These are phyloP conservation scores for Cyclotella baltica DNA, from an alignment of 108 stramenopile species.

Conservation along the genomic window DNA sequence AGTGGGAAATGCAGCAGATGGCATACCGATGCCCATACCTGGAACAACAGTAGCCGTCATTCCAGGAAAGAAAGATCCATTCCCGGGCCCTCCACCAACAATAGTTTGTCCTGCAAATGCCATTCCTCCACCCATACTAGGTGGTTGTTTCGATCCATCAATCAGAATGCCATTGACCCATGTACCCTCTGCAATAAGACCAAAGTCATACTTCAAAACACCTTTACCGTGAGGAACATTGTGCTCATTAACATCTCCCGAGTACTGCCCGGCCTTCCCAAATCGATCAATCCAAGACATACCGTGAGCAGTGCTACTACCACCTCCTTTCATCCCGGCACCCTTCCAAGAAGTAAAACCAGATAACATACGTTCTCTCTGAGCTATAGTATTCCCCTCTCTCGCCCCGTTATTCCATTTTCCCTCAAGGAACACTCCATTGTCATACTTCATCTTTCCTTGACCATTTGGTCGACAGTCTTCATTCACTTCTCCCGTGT, in stretches of 20 bases:
- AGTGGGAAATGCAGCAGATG: background rate
- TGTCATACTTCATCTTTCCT: slow-evolving; percentile 32
- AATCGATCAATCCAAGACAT: slow-evolving; percentile 24
- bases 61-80: background rate
- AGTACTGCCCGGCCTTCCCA: slow-evolving; percentile 12
- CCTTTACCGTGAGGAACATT: slow-evolving; percentile 24
- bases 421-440: slow-evolving; percentile 29
- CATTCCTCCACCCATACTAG: background rate
- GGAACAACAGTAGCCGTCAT: background rate
- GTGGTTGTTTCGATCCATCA: background rate
- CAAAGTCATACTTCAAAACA: slow-evolving; percentile 21
- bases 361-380: slow-evolving; percentile 24
- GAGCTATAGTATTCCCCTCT: slow-evolving; percentile 10
- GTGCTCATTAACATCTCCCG: slow-evolving; percentile 22
- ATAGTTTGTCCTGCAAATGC: background rate
- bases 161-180: slow-evolving; percentile 25
- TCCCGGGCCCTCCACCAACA: background rate
- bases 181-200: slow-evolving; percentile 15
- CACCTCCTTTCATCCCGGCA: slow-evolving; percentile 1
- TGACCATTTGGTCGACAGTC: slow-evolving; percentile 21
- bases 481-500: slow-evolving; percentile 30
- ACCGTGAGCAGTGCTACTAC: slow-evolving; percentile 19
- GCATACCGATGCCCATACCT: background rate
- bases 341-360: slow-evolving; percentile 32
- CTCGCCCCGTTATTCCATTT: slow-evolving; percentile 30